Conservation (phyloP, 176 grass and related monocot species). For the Oryza brachyantha region DNA sequence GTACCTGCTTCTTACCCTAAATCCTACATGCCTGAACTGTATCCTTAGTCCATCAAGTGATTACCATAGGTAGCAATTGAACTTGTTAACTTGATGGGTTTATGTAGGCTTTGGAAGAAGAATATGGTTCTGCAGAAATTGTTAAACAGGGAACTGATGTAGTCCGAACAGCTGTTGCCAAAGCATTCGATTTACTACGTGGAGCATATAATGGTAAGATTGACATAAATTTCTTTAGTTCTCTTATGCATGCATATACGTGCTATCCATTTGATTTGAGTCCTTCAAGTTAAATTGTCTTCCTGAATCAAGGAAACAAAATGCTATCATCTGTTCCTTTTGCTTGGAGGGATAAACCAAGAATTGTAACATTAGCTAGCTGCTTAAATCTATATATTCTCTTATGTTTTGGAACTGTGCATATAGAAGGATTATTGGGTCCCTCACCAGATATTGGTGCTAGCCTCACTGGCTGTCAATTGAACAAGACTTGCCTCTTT, state of each 20-base stretch:
- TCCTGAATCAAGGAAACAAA: neutral
- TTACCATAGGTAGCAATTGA: neutral
- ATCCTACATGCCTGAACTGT: neutral
- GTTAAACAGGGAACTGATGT: constrained; percentile 69
- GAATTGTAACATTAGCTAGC: neutral
- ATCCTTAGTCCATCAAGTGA: neutral
- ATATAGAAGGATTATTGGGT: neutral
- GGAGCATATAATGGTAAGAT: constrained; percentile 64
- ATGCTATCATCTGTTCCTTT: neutral
- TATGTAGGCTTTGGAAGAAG: constrained; percentile 59
- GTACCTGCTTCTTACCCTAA: neutral
- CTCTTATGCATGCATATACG: neutral
- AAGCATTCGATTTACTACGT: constrained; percentile 65
- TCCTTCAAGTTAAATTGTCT: neutral
- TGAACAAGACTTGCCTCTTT: neutral
- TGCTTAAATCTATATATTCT: neutral
- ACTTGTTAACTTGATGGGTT: constrained; percentile 4
- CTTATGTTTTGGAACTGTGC: neutral
- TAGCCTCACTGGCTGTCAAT: neutral
- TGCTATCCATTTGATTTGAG: neutral
- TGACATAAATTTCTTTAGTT: neutral
- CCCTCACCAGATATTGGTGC: neutral
- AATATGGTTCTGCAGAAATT: constrained; percentile 61
- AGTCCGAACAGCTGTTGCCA: constrained; percentile 56
- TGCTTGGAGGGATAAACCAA: neutral